These are phyloP conservation scores for Yamadazyma atlantica DNA, from an alignment of 1,139 yeast species.

Conservation along the genomic window DNA sequence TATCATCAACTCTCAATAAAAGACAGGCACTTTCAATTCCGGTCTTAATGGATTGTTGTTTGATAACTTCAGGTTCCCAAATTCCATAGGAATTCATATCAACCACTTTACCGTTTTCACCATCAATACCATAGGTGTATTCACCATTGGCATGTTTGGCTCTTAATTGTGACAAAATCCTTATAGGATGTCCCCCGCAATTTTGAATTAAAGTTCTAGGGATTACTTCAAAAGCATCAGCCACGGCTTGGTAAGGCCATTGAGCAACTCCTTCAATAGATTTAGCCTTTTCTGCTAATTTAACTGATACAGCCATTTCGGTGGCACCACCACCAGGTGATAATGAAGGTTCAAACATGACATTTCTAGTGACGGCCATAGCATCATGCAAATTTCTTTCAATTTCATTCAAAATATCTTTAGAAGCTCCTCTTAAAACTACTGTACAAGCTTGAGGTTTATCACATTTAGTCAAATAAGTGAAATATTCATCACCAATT, in stretches of 20 bases:
- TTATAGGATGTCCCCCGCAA: conserved; percentile 95
- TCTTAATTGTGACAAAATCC: conserved; percentile 84
- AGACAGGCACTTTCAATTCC: conserved; percentile 97
- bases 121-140: conserved; percentile 88
- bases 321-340: conserved; percentile 99
- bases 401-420: conserved; percentile 92
- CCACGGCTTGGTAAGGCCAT: conserved; percentile 99
- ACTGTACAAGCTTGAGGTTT: conserved; percentile 94
- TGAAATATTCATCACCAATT: conserved; percentile 96
- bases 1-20: conserved; percentile 93
- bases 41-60: conserved; percentile 94
- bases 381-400: conserved; percentile 98
- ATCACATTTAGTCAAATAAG: conserved; percentile 77
- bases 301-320: conserved; percentile 96
- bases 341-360: conserved; percentile 88
- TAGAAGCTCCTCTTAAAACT: conserved; percentile 91
- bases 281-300: conserved; percentile 86
- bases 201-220: conserved; percentile 96
- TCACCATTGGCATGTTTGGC: conserved; percentile 94
- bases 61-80: conserved; percentile 99
- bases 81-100: conserved; percentile 96
- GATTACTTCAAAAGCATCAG: conserved; percentile 88
- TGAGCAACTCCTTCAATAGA: conserved; percentile 92
- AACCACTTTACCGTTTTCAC: conserved; percentile 89
- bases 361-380: conserved; percentile 96